These are phyloP conservation scores for Cyclotella choctawhatcheeana DNA, from an alignment of 108 stramenopile species.

Conservation along the genomic window DNA sequence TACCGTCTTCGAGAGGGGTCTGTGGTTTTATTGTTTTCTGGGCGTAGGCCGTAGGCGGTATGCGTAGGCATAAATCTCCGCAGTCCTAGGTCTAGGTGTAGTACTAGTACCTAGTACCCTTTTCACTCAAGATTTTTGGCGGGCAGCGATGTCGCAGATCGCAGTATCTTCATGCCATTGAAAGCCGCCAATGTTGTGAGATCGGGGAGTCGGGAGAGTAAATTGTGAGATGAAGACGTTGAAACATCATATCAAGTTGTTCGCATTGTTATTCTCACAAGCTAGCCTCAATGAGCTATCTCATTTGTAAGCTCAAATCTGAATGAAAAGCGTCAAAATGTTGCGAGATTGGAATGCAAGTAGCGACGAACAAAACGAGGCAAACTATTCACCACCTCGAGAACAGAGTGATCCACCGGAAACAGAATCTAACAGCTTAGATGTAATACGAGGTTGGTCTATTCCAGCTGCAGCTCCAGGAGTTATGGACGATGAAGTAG, in stretches of 20 bases:
- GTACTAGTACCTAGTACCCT: too few species aligned
- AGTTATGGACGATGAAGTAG: constrained; percentile 18
- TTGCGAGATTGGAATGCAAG: constrained; percentile 5
- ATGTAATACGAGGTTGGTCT: constrained; percentile 24
- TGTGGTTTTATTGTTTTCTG: too few species aligned
- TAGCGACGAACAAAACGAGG: not conserved
- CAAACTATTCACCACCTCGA: not conserved
- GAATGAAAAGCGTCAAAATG: constrained; percentile 1
- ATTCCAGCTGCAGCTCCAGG: not conserved
- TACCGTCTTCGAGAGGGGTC: too few species aligned
- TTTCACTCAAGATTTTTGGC: too few species aligned
- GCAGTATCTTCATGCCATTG: too few species aligned
- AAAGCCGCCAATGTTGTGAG: too few species aligned
- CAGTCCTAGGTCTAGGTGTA: too few species aligned
- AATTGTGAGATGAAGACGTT: not conserved
- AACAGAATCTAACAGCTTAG: not conserved
- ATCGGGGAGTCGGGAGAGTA: too few species aligned
- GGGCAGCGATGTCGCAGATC: too few species aligned
- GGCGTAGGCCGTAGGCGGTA: too few species aligned
- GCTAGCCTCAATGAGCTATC: not conserved
- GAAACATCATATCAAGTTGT: not conserved
- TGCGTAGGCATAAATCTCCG: too few species aligned
- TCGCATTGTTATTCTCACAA: not conserved
- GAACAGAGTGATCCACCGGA: not conserved
- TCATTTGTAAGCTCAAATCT: not conserved